Conservation (phyloP, 352 stramenopile species). For the Globisporangium paroecandrum region DNA sequence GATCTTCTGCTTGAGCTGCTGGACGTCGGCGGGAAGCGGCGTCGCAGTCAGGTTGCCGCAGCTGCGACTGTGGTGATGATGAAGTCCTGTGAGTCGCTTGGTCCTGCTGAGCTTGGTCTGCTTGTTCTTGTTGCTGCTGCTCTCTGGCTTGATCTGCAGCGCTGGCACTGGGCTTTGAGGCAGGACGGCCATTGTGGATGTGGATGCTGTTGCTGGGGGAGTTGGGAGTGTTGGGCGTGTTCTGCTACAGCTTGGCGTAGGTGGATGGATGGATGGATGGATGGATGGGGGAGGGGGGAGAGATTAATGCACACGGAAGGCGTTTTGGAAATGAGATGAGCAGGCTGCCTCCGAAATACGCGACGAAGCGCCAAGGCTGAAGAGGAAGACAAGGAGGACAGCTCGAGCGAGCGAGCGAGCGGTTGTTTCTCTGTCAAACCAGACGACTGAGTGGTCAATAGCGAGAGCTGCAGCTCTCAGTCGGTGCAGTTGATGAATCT, state of each 20-base stretch:
- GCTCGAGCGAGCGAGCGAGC: neutral
- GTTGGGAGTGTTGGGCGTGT: neutral
- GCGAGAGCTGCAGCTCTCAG: neutral
- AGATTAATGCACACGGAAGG: neutral
- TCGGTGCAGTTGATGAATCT: neutral
- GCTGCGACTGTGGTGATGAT: slow-evolving; percentile 23
- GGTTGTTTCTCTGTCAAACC: slow-evolving; percentile 9
- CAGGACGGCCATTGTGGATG: slow-evolving; percentile 44
- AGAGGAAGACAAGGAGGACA: neutral
- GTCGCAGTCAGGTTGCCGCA: slow-evolving; percentile 22
- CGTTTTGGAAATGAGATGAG: slow-evolving; percentile 12
- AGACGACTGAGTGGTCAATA: slow-evolving; percentile 6
- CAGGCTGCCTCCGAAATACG: slow-evolving; percentile 3
- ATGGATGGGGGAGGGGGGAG: no score
- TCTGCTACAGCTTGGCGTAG: slow-evolving; percentile 11
- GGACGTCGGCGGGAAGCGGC: slow-evolving; percentile 36
- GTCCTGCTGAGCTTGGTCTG: slow-evolving; percentile 23
- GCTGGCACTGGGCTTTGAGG: slow-evolving; percentile 22
- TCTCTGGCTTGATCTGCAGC: slow-evolving; percentile 21
- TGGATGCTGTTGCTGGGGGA: neutral
- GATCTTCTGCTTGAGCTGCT: slow-evolving; percentile 61
- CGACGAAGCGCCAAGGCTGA: slow-evolving; percentile 2
- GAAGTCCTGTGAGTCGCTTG: slow-evolving; percentile 32
- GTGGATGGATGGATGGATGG: no score
- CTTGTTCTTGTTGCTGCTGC: slow-evolving; percentile 2